These are phyloP conservation scores for Nakazawaea wyomingensis DNA, from an alignment of 805 yeast species.

Conservation along the genomic window DNA sequence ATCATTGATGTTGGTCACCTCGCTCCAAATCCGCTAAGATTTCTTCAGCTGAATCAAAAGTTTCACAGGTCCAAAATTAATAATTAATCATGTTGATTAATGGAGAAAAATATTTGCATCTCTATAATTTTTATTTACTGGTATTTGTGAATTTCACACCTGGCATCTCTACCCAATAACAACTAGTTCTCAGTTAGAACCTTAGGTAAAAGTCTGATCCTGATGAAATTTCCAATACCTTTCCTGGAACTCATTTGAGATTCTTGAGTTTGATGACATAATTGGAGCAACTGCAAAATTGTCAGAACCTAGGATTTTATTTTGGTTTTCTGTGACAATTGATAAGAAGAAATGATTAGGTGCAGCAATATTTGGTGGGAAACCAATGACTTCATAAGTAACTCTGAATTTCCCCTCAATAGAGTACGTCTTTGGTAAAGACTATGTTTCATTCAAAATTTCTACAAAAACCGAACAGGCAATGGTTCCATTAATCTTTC, in stretches of 20 bases:
- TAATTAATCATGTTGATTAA: no score
- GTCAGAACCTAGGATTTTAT: slow-evolving; percentile 28
- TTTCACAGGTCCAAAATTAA: no score
- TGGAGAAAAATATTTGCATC: no score
- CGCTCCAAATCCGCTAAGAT: no score
- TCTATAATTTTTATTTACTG: no score
- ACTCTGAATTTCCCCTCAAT: slow-evolving; percentile 82
- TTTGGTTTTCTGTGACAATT: slow-evolving; percentile 71
- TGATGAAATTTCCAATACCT: slow-evolving; percentile 80
- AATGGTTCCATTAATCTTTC: slow-evolving; percentile 96
- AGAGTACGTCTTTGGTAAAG: slow-evolving; percentile 69
- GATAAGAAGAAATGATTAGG: slow-evolving; percentile 96
- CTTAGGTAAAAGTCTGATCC: slow-evolving; percentile 76
- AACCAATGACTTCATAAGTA: slow-evolving; percentile 87
- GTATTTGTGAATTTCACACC: slow-evolving; percentile 75
- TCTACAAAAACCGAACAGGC: slow-evolving; percentile 85
- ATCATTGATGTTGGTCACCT: no score
- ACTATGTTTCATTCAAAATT: slow-evolving; percentile 91
- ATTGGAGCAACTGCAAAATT: slow-evolving; percentile 82
- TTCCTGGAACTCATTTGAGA: slow-evolving; percentile 80
- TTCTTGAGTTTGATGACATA: slow-evolving; percentile 84
- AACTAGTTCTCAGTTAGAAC: slow-evolving; percentile 53
- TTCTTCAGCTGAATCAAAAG: no score
- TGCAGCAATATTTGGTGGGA: slow-evolving; percentile 94
- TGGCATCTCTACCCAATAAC: slow-evolving; percentile 73